A percentile compares a stretch with the other conserved stretches of the same genome.
These are phyloP conservation scores for Paecilomyces sp. DNA, from an alignment of 2,329 filamentous ascomycete genomes.

Conservation along the genomic window DNA sequence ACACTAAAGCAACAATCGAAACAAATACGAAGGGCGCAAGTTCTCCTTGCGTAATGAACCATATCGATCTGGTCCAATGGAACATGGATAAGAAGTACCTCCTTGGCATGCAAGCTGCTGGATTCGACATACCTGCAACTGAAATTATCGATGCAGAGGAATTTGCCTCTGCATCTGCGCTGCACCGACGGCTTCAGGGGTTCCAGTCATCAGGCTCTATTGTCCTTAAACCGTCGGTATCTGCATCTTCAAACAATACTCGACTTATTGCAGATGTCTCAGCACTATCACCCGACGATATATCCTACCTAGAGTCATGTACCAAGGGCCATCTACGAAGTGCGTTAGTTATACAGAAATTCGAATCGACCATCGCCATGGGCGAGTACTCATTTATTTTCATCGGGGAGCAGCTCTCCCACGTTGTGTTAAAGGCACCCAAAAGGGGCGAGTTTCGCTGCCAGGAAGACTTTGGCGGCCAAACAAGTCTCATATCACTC, in stretches of 20 bases:
- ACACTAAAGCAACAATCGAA: neutral
- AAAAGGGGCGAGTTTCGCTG: neutral
- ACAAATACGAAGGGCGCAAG: no score
- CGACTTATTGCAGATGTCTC: neutral
- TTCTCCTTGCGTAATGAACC: neutral
- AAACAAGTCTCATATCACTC: neutral
- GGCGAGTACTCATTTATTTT: no score
- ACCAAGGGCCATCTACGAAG: neutral
- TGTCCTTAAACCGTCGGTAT: neutral
- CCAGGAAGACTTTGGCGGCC: neutral
- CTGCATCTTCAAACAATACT: neutral
- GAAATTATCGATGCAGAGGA: neutral
- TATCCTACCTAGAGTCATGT: neutral
- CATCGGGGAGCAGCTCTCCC: no score
- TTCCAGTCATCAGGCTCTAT: neutral
- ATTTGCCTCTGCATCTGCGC: neutral
- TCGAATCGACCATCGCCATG: no score
- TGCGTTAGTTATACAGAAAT: no score
- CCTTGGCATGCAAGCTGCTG: neutral
- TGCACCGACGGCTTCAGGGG: neutral
- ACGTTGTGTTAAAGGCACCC: no score
- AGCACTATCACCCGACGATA: neutral
- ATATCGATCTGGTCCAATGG: neutral
- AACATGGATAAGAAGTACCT: neutral
- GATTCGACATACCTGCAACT: neutral